phyloP scores from a whole-genome alignment of 371 early-diverging fungal species.

The Nematocida sp. region DNA sequence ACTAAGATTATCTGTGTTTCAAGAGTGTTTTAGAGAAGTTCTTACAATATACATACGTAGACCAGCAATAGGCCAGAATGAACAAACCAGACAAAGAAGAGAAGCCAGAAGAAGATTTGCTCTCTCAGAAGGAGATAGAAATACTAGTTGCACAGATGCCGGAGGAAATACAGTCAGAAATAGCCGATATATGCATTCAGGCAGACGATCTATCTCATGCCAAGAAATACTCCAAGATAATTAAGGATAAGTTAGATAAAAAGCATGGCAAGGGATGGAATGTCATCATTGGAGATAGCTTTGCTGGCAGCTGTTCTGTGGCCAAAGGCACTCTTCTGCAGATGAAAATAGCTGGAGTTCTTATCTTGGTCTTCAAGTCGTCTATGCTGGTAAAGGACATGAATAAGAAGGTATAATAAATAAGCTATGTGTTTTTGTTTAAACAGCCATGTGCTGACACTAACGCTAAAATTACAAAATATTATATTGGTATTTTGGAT shows the following conservation, averaged over 20 bases:
- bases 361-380: slow-evolving; percentile 44
- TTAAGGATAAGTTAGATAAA: slow-evolving; percentile 57
- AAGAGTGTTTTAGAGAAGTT: no score
- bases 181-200: slow-evolving; percentile 33
- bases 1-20: no score
- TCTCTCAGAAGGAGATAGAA: slow-evolving; percentile 11
- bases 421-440: background rate
- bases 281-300: slow-evolving; percentile 61
- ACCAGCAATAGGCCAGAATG: background rate
- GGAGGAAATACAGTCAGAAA: slow-evolving; percentile 27
- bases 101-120: slow-evolving; percentile 17
- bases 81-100: background rate
- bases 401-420: background rate
- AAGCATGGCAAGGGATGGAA: slow-evolving; percentile 62
- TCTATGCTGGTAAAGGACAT: background rate
- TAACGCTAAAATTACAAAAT: no score
- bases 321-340: slow-evolving; percentile 20
- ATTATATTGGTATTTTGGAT: no score
- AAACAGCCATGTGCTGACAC: background rate
- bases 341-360: slow-evolving; percentile 10
- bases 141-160: slow-evolving; percentile 7
- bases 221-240: background rate
- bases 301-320: slow-evolving; percentile 56
- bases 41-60: background rate
- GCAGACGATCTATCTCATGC: background rate